Percentiles rank a stretch among this genome's conserved stretches.
Conservation (phyloP, 2,329 filamentous ascomycete genomes). For the Aspergillus sp. region DNA sequence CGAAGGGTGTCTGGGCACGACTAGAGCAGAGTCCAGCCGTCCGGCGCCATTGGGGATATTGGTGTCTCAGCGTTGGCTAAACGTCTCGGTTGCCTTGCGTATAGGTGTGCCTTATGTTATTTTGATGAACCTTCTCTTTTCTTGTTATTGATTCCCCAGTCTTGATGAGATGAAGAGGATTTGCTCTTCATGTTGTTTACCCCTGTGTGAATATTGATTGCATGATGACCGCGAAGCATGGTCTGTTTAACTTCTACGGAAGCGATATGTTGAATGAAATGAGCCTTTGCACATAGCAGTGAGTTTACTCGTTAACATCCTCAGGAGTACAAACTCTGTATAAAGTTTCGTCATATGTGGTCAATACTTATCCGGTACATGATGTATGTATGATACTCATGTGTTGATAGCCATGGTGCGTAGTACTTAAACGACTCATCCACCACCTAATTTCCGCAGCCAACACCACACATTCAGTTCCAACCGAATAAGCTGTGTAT, state of each 20-base stretch:
- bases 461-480: too few species aligned
- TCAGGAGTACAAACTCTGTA: background rate
- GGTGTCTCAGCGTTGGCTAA: background rate
- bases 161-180: conserved; percentile 11
- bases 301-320: too few species aligned
- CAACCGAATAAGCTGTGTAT: too few species aligned
- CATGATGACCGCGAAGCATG: background rate
- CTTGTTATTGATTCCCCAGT: conserved; percentile 13
- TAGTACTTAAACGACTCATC: too few species aligned
- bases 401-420: too few species aligned
- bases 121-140: conserved; percentile 15
- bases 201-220: conserved; percentile 6
- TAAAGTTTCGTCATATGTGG: too few species aligned
- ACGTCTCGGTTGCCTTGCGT: background rate
- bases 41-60: too few species aligned
- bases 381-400: too few species aligned
- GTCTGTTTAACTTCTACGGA: background rate
- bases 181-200: background rate
- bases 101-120: conserved; percentile 6
- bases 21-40: conserved; percentile 32
- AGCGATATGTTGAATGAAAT: background rate
- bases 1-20: conserved; percentile 71
- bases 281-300: background rate
- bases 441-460: too few species aligned
- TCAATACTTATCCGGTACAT: too few species aligned